These are phyloP conservation scores for Eucalyptus curtisii DNA, from an alignment of 345 rosid species.

Conservation along the genomic window DNA sequence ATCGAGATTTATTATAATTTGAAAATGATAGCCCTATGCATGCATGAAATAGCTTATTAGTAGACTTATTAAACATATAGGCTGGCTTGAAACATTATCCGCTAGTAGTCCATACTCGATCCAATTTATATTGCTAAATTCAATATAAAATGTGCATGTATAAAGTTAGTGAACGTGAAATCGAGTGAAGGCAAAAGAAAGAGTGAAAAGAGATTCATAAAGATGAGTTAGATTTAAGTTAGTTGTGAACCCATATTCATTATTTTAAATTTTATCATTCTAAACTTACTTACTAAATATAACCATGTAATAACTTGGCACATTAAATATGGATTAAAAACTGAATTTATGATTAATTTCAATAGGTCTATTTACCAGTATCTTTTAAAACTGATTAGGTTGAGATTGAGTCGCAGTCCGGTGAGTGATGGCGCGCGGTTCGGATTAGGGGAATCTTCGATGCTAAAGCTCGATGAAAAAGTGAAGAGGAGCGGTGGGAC, in stretches of 20 bases:
- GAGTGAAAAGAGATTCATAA: neutral
- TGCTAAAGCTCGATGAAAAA: neutral
- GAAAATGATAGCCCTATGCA: neutral
- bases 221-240: too few relatives aligned
- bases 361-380: neutral
- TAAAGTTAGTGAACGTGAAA: fast-evolving
- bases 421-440: neutral
- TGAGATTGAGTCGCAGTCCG: neutral
- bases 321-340: too few relatives aligned
- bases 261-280: too few relatives aligned
- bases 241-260: neutral
- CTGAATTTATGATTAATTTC: too few relatives aligned
- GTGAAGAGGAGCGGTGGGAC: neutral
- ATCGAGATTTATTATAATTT: neutral
- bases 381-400: neutral
- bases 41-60: neutral
- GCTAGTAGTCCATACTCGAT: fast-evolving
- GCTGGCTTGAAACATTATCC: too few relatives aligned
- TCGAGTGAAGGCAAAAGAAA: fast-evolving
- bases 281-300: too few relatives aligned
- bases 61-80: fast-evolving
- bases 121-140: too few relatives aligned
- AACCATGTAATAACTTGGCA: too few relatives aligned
- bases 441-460: neutral
- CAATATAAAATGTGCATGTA: too few relatives aligned